Base-by-base conservation (phyloP, 768 basidiomycete genomes). In the Favolaschia claudopus region DNA sequence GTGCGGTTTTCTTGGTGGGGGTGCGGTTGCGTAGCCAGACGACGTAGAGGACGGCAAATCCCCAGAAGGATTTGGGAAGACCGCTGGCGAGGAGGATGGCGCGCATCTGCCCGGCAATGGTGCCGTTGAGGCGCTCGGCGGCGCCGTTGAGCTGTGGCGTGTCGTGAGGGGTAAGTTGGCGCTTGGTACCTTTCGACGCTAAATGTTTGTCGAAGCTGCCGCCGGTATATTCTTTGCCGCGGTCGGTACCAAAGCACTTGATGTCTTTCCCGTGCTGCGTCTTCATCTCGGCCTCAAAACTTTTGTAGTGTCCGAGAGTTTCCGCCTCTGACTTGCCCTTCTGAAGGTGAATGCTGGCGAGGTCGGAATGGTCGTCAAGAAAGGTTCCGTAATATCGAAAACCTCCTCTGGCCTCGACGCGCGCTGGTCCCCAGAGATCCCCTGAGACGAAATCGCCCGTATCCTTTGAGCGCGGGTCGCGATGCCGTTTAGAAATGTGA, bases 121-220 rank as follows among this genome's bases (percentile, higher is more conserved):
- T 74, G 2, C 69, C 62, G 28, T 75, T 74, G 10, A 69, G 63
- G 0, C 65, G 36, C 37, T 74, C 69, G 0, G 72, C 67, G 6
- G 71, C 42, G 1, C 73, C 67, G 31, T 72, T 75, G 31, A 69
- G 68, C 15, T 67, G 14, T 0, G 61, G 70, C 0, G 65, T 63
- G 9, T 20, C 22, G 31, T 49, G 47, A 6, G 47, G 28, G 12
- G 47, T 49, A 15, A 49, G 47, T 28, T 49, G 47, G 47, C 47
- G 47, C 31, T 49, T 29, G 7, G 47, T 49, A 12, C 47, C 47
- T 22, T 49, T 49, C 10, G 47, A 49, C 14, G 47, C 28, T 12
- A 49, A 31, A 31, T 49, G 47, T 22, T 49, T 49, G 47, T 49
- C 40, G 40, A 43, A 43, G 9, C 15, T 13, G 40, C 40, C 40